Conservation (phyloP, 202 grass and related monocot genomes). For the Schoenoplectus triqueter region DNA sequence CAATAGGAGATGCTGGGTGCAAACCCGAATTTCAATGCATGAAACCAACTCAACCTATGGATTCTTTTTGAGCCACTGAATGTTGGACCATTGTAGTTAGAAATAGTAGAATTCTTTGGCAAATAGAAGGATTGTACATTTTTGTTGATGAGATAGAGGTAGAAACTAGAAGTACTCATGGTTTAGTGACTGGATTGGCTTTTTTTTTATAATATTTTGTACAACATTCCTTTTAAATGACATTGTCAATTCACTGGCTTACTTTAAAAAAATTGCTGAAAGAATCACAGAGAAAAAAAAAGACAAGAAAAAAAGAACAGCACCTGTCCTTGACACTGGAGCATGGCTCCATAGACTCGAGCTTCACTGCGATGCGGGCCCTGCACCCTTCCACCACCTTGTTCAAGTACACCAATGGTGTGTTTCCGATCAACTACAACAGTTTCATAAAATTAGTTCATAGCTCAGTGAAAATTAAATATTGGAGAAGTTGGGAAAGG, state of each 20-base stretch:
- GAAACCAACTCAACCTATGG: no score
- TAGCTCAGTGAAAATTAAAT: not conserved
- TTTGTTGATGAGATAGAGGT: no score
- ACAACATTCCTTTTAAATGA: no score
- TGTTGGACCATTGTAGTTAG: no score
- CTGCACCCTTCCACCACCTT: conserved; percentile 50
- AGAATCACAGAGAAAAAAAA: not conserved
- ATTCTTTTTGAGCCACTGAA: no score
- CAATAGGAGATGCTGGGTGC: not conserved
- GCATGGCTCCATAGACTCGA: conserved; percentile 71
- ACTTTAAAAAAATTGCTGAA: not conserved
- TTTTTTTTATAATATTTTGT: no score
- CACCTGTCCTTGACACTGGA: conserved; percentile 75
- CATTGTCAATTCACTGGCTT: no score
- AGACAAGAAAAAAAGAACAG: not conserved
- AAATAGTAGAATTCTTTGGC: no score
- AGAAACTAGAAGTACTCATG: no score
- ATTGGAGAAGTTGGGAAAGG: not conserved
- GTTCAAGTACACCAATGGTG: conserved; percentile 71
- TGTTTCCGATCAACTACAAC: conserved; percentile 59
- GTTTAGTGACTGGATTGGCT: no score
- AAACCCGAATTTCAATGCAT: not conserved
- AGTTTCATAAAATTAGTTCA: conserved; percentile 14
- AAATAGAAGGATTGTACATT: no score
- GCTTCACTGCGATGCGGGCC: conserved; percentile 53